phyloP scores from a whole-genome alignment of 139 green algal genomes.

The Chlorella sp. region DNA sequence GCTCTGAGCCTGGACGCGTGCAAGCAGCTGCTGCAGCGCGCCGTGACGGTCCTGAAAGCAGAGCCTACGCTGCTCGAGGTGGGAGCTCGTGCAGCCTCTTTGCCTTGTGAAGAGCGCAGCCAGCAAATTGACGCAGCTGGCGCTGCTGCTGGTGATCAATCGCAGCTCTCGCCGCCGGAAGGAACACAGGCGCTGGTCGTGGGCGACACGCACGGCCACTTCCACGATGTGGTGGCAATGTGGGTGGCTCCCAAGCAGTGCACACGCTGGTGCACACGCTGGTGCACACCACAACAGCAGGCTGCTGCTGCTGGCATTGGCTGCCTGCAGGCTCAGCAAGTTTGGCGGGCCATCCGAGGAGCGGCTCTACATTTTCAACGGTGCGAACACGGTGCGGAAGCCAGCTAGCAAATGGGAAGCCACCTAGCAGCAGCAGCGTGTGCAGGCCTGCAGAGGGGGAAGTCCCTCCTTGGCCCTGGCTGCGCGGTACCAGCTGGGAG shows the following conservation, averaged over 20 bases:
- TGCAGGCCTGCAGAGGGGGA: not conserved
- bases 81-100: not conserved
- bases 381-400: not conserved
- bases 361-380: slow-evolving; percentile 1
- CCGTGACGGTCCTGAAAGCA: not conserved
- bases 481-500: not conserved
- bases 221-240: slow-evolving; percentile 59
- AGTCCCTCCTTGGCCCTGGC: too few species aligned
- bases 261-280: not conserved
- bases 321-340: not conserved
- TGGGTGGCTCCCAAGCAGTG: not conserved
- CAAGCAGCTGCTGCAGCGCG: not conserved
- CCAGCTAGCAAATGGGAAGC: not conserved
- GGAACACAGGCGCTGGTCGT: slow-evolving; percentile 54
- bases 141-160: not conserved
- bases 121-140: not conserved
- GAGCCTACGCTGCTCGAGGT: slow-evolving; percentile 40
- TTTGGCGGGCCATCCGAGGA: not conserved
- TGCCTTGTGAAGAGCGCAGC: too few species aligned
- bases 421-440: not conserved
- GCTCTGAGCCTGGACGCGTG: not conserved
- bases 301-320: not conserved
- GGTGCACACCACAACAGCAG: not conserved
- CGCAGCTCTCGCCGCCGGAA: not conserved
- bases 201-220: slow-evolving; percentile 89